Base-by-base conservation (phyloP, 139 green algal genomes). In the Chlorella vulgaris region DNA sequence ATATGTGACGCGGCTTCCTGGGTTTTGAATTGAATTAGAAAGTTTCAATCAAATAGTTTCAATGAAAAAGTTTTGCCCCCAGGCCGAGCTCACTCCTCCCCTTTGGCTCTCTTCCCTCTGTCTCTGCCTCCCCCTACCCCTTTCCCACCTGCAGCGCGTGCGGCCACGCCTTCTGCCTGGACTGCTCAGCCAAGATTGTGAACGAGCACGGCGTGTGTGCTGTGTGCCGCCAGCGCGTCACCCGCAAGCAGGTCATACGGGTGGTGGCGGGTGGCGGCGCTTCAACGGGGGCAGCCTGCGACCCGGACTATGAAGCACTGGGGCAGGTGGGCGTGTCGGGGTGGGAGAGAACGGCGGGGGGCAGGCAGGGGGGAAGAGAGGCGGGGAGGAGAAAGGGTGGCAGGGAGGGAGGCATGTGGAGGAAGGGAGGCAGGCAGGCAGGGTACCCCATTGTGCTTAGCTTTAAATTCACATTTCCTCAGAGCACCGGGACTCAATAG, bases 111-210 rank as follows among this genome's bases (percentile, higher is more conserved):
- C n/a, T n/a, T n/a, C n/a, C n/a, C n/a, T n/a, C n/a, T n/a, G n/a
- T n/a, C n/a, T n/a, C 18, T n/a, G 15, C 65, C 65, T 18, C 2
- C 65, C 35, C 15, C 21, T 2, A 31, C 31, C 35, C 65, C 7
- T 47, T 35, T 35, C 65, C 31, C 4, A 28, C 8, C 42, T 62
- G 69, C 69, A 63, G 74, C 36, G 65, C 29, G 7, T 93, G 90
- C 75, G 90, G 89, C 7, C 90, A 93, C 69, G 82, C 81, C 77
- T 91, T 90, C 65, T 93, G 89, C 75, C 66, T 81, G n/a, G 74
- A 65, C 31, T 93, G 90, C 68, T 69, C 83, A 6, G 40, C 39
- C 18, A 87, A 86, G 40, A 47, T 83, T 33, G 62, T 76, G 71
- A 67, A 86, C 67, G 22, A 74, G 58, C 58, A 51, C 6, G 81